Percentiles rank a stretch among this genome's conserved stretches.
phyloP scores from a whole-genome alignment of 2,329 filamentous ascomycete genomes.

The Polychaeton citri region DNA sequence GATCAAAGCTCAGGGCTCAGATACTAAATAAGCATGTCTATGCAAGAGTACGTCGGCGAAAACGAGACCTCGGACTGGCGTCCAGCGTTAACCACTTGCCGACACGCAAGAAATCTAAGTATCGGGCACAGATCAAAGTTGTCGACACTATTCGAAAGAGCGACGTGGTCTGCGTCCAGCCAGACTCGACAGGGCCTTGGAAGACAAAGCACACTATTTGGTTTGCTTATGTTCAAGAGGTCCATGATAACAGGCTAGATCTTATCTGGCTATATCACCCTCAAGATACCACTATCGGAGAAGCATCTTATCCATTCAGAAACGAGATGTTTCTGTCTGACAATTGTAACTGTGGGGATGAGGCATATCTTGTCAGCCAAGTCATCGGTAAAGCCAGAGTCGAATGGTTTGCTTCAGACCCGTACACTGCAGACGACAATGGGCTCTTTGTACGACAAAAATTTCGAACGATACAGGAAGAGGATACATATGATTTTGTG shows the following conservation, averaged over 20 bases:
- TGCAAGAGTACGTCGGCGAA: slow-evolving; percentile 7
- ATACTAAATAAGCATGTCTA: slow-evolving; percentile 10
- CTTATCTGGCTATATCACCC: slow-evolving; percentile 65
- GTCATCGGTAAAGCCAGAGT: slow-evolving; percentile 46
- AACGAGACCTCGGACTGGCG: slow-evolving; percentile 13
- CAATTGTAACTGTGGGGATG: slow-evolving; percentile 55
- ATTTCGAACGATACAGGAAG: slow-evolving; percentile 42
- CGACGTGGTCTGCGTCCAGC: slow-evolving; percentile 36
- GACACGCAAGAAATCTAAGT: too few species aligned
- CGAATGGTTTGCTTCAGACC: slow-evolving; percentile 41
- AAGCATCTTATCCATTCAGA: slow-evolving; percentile 52
- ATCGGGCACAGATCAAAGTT: too few species aligned
- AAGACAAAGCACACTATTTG: too few species aligned
- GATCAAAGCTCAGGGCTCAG: slow-evolving; percentile 31
- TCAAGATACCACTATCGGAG: slow-evolving; percentile 54
- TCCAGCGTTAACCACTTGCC: too few species aligned
- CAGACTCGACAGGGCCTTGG: slow-evolving; percentile 44
- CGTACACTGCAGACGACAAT: too few species aligned
- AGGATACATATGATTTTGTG: slow-evolving; percentile 41
- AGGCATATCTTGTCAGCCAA: slow-evolving; percentile 40
- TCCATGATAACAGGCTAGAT: slow-evolving; percentile 40
- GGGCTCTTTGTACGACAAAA: slow-evolving; percentile 56
- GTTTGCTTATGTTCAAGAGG: slow-evolving; percentile 55
- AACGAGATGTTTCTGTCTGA: slow-evolving; percentile 69
- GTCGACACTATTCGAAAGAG: too few species aligned